Conservation (phyloP, 2,329 filamentous ascomycete species). For the Microsporum audouinii region DNA sequence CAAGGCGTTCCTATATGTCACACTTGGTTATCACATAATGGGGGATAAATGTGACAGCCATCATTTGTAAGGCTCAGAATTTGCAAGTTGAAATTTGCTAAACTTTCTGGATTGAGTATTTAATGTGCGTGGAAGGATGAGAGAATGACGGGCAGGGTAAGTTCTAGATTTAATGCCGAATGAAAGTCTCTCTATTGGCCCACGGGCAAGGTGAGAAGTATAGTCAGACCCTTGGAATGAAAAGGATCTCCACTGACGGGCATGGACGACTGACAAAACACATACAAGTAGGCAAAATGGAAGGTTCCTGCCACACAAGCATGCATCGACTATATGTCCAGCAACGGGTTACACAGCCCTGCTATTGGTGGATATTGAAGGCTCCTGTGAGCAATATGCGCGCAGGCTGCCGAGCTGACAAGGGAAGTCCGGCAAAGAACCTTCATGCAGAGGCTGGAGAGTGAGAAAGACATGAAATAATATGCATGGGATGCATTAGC, state of each 20-base stretch:
- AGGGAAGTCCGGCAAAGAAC: background rate
- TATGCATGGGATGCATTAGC: background rate
- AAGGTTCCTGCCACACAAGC: background rate
- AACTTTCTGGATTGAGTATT: background rate
- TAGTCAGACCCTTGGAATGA: background rate
- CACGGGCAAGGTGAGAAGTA: background rate
- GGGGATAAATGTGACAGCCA: background rate
- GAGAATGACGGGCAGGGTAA: background rate
- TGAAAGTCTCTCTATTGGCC: background rate
- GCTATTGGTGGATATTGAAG: constrained; percentile 1
- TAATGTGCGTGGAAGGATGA: background rate
- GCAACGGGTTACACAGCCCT: constrained; percentile 1
- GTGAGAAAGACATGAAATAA: background rate
- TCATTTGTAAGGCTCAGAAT: background rate
- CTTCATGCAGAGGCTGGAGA: background rate
- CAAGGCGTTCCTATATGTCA: background rate
- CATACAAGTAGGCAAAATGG: background rate
- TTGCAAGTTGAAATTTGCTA: background rate
- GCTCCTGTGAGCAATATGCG: background rate
- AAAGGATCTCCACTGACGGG: background rate
- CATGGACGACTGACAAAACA: background rate
- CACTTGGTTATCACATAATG: background rate
- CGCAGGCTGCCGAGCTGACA: background rate
- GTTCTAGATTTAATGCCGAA: background rate
- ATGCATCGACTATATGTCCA: background rate